These are phyloP conservation scores for Gnaphalium uliginosum DNA, from an alignment of 129 eudicot genomes.

Conservation along the genomic window DNA sequence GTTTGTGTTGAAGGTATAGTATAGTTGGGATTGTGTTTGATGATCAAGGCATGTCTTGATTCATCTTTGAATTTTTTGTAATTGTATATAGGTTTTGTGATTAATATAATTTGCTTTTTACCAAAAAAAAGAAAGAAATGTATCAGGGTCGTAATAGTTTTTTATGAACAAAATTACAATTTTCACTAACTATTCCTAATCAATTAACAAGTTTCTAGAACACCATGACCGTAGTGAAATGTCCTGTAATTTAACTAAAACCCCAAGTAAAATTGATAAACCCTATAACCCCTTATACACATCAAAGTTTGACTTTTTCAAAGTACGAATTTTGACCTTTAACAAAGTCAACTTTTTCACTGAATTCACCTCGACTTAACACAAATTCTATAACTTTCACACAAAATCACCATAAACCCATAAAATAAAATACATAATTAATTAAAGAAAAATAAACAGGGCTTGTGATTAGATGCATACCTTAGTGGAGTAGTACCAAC, in stretches of 20 bases:
- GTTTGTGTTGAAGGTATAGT: too few relatives aligned
- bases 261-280: not conserved
- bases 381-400: not conserved
- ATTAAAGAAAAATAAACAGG: not conserved
- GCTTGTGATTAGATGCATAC: constrained; percentile 11
- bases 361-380: not conserved
- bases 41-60: too few relatives aligned
- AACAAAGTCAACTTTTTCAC: not conserved
- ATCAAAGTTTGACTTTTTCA: constrained; percentile 2
- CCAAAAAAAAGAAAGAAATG: too few relatives aligned
- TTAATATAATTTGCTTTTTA: too few relatives aligned
- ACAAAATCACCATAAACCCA: not conserved
- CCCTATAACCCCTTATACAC: constrained; percentile 4
- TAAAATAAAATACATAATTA: not conserved
- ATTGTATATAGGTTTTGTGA: too few relatives aligned
- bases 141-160: not conserved
- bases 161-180: too few relatives aligned
- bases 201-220: not conserved
- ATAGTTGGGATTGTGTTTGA: too few relatives aligned
- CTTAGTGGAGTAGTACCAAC: constrained; percentile 83
- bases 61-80: too few relatives aligned
- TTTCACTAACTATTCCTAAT: not conserved
- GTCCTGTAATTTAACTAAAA: not conserved
- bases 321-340: not conserved
- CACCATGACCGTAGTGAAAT: not conserved